A percentile compares a stretch with the other conserved stretches of the same genome.
Evolutionary conservation across 495 filamentous ascomycete species (phyloP).

Genomic region (Podospora appendiculata): DNA sequence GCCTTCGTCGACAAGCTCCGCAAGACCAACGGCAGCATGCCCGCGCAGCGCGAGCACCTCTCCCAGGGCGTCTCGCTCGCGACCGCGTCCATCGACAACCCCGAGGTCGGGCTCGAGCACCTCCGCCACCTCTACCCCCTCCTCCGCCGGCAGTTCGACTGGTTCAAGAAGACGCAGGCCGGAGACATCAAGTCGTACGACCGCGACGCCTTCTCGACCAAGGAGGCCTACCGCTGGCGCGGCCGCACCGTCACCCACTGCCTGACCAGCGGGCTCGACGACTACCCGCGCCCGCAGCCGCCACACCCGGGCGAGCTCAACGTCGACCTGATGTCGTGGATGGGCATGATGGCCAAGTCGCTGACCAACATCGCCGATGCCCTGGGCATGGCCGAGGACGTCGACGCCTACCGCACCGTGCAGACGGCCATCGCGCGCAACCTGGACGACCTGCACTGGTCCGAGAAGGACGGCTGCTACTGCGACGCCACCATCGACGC

Average conservation of each 20-base stretch:
- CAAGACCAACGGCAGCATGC: slow-evolving; percentile 32
- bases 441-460: slow-evolving; percentile 92
- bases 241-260: slow-evolving; percentile 82
- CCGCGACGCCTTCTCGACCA: slow-evolving; percentile 73
- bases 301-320: slow-evolving; percentile 98
- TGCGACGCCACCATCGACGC: slow-evolving; percentile 96
- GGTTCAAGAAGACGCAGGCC: slow-evolving; percentile 87
- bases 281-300: slow-evolving; percentile 89
- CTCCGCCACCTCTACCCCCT: slow-evolving; percentile 83
- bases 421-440: slow-evolving; percentile 78
- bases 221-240: slow-evolving; percentile 93
- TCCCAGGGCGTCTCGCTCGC: slow-evolving; percentile 31
- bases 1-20: slow-evolving; percentile 68
- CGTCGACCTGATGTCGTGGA: slow-evolving; percentile 90
- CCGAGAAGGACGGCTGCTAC: slow-evolving; percentile 66
- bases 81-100: slow-evolving; percentile 56
- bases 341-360: slow-evolving; percentile 85
- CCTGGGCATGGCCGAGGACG: slow-evolving; percentile 68
- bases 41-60: slow-evolving; percentile 22
- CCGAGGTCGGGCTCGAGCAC: slow-evolving; percentile 61
- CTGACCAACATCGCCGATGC: slow-evolving; percentile 68
- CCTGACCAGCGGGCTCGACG: slow-evolving; percentile 87
- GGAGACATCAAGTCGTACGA: slow-evolving; percentile 91
- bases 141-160: slow-evolving; percentile 81
- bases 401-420: slow-evolving; percentile 57